Evolutionary conservation across 1,284 basidiomycete species (phyloP).

Genomic region (Ganoderma resinaceum): DNA sequence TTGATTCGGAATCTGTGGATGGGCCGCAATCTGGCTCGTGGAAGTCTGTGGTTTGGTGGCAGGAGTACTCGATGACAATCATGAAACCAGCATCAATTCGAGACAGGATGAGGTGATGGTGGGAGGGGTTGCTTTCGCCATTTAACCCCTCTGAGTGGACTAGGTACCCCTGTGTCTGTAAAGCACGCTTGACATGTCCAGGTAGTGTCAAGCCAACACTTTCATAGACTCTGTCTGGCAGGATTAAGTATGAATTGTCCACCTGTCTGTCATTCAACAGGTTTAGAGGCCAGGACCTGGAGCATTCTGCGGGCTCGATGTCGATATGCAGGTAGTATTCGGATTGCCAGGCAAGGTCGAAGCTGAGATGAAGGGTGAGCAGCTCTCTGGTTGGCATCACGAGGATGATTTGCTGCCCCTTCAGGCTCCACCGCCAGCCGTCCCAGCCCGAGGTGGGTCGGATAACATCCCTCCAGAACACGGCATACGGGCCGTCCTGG

Average conservation of each 20-base stretch:
- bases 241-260: background rate
- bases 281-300: background rate
- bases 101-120: background rate
- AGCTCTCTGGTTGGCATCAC: background rate
- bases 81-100: background rate
- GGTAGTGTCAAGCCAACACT: background rate
- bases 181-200: background rate
- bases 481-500: background rate
- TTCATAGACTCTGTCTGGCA: background rate
- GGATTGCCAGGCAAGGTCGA: background rate
- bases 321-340: background rate
- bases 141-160: background rate
- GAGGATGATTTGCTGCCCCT: background rate
- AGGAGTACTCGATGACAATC: background rate
- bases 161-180: background rate
- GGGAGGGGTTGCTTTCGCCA: background rate
- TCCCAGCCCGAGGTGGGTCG: background rate
- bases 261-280: background rate
- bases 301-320: background rate
- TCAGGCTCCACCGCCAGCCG: background rate
- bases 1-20: background rate
- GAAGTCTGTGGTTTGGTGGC: background rate
- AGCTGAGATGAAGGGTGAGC: background rate
- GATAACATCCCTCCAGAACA: background rate
- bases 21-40: background rate